Evolutionary conservation across 2,329 filamentous ascomycete species (phyloP), one percentile per base, ranked within the genome.

Genomic region (Ophiostoma quercus): DNA sequence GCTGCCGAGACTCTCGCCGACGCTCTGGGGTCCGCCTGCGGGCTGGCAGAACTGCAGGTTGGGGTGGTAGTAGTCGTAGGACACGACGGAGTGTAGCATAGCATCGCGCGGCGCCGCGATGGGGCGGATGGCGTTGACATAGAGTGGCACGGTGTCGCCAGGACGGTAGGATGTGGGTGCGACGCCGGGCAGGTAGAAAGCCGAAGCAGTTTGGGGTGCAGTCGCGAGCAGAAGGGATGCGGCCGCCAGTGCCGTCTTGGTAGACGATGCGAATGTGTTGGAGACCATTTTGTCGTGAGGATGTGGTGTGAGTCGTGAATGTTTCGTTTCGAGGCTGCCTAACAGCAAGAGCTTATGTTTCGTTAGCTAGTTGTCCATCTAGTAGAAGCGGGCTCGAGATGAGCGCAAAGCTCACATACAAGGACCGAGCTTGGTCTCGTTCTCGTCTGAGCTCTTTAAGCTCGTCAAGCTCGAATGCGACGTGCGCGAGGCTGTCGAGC

Each of bases 131-230:
- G 90, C 90, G 82, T 99, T 99, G 79, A 99, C 95, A 76, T 92
- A 90, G 67, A 99, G 86, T 32, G 94, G 92, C 32, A 99, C 95
- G 34, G 82, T 82, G 75, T 95, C 91, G 77, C 88, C 91, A 68
- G 83, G 82, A 76, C 91, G 88, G 83, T 99, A 99, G 70, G 94
- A 94, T 62, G 92, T 96, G 29, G 95, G 95, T 74, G 94, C 94
- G 75, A 97, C 93, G 75, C 95, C 95, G 51, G 94, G 95, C 57
- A 99, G 91, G 82, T 99, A 99, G 83, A 98, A 99, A 69, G 92
- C 92, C 2, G 88, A 84, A 16, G 84, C 80, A 47, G 88, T 78
- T 72, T 85, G 82, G 32, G 87, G 84, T 37, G 83, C 77, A 66
- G 67, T 14, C 5, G 62, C 41, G 6, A 82, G 79, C 51, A 88